Base-by-base conservation (phyloP, 257 asterid genomes). In the Jasminum sambac region DNA sequence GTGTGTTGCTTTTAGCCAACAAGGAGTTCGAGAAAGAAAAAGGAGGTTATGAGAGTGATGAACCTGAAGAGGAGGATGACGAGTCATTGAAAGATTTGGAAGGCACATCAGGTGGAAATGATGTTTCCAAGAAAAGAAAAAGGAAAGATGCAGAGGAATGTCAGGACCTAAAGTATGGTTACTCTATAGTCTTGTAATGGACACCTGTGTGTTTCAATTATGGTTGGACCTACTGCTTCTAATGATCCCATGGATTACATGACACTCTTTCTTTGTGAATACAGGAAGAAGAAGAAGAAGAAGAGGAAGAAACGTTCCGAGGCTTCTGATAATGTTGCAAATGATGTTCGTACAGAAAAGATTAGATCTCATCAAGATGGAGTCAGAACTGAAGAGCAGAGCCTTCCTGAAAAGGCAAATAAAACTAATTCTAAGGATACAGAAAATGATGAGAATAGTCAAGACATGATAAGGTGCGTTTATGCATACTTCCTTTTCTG, bases 1-100 rank as follows among this genome's bases (percentile, higher is more conserved):
- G 88, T 38, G 76, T 81, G 43, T 63, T 89, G 83, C 89, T 91
- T 77, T 80, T 95, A 80, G 85, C 96, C 6, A 89, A 83, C 76
- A 90, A 83, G 74, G 93, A 87, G 76, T 89, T 89, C 79, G 96
- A 74, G 76, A 78, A 87, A 64, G 94, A 85, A 76, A 84, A 80
- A 69, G 91, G 93, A 55, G 93, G 90, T 30, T 81, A 71, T 71
- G 85, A 81, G 76, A 88, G 87, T 67, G 90, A 85, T 63, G 86
- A 74, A 5, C 71, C 77, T 0, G 76, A 80, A 67, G 83, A 77
- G 66, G 88, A 78, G 23, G 75, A 63, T 21, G 62, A 52, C 55
- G 81, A 66, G 36, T 77, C 63, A 23, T 42, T 57, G 79, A 79
- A 80, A 62, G 83, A 66, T 76, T 67, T 34, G 61, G 83, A 75